phyloP scores from a whole-genome alignment of 1,284 basidiomycete genomes.

The Trichosporon coremiiforme region DNA sequence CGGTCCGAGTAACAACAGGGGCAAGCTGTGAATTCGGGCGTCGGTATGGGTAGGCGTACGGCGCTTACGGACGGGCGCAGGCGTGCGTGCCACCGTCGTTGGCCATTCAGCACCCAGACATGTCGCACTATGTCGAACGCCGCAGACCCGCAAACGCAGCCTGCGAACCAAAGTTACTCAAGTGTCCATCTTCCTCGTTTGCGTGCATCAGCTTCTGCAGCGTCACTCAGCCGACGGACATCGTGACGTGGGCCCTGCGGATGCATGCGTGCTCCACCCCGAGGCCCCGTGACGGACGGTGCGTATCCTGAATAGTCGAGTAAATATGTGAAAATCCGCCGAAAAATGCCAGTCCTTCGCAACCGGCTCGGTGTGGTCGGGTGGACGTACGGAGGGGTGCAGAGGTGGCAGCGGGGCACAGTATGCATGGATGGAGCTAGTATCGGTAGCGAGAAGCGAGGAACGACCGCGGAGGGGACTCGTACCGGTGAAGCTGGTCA shows the following conservation, averaged over 20 bases:
- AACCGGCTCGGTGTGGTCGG: no score
- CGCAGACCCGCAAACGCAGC: background rate
- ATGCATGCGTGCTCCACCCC: constrained; percentile 9
- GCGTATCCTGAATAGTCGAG: constrained; percentile 1
- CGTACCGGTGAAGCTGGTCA: no score
- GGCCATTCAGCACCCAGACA: background rate
- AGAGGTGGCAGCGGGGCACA: no score
- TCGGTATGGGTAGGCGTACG: background rate
- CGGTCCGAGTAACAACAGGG: background rate
- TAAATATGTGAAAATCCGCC: constrained; percentile 5
- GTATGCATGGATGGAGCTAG: background rate
- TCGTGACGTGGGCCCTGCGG: constrained; percentile 1
- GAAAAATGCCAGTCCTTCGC: background rate
- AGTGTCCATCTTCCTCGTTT: no score
- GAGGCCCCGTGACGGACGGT: background rate
- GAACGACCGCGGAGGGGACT: background rate
- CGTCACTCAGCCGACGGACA: background rate
- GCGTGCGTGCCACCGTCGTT: constrained; percentile 1
- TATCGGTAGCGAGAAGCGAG: background rate
- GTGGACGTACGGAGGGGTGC: background rate
- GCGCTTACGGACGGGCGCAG: constrained; percentile 1
- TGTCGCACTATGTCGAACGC: background rate
- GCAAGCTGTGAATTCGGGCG: background rate
- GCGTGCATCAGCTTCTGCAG: background rate
- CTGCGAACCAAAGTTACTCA: background rate